phyloP scores from a whole-genome alignment of 805 yeast genomes.

The Nakazawaea holstii region DNA sequence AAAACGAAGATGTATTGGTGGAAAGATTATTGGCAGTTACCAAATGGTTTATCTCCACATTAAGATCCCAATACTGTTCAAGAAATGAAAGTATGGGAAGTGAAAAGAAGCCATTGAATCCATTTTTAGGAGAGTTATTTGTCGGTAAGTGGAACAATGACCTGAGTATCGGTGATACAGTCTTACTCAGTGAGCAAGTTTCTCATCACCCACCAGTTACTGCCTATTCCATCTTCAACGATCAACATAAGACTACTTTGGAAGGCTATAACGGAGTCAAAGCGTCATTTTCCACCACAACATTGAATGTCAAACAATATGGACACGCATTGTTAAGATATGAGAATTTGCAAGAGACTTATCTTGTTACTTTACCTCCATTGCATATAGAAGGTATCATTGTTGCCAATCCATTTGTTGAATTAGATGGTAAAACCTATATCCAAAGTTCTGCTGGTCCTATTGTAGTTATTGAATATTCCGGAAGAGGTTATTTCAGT shows the following conservation, averaged over 20 bases:
- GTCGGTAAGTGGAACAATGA: slow-evolving; percentile 79
- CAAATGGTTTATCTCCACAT: slow-evolving; percentile 86
- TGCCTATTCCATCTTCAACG: slow-evolving; percentile 81
- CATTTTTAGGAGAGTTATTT: slow-evolving; percentile 91
- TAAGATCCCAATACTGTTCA: slow-evolving; percentile 90
- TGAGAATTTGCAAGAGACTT: slow-evolving; percentile 58
- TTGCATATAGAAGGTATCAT: slow-evolving; percentile 91
- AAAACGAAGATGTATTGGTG: slow-evolving; percentile 45
- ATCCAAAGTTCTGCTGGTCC: slow-evolving; percentile 82
- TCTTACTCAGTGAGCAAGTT: slow-evolving; percentile 84
- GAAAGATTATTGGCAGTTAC: slow-evolving; percentile 77
- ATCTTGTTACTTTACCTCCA: slow-evolving; percentile 85
- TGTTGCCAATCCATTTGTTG: slow-evolving; percentile 90
- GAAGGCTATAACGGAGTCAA: slow-evolving; percentile 90
- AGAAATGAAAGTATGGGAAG: slow-evolving; percentile 90
- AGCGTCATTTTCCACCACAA: slow-evolving; percentile 72
- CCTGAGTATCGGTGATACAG: slow-evolving; percentile 66
- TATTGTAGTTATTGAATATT: slow-evolving; percentile 65
- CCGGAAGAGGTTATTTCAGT: slow-evolving; percentile 91
- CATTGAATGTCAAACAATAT: slow-evolving; percentile 81
- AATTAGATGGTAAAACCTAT: slow-evolving; percentile 82
- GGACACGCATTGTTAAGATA: slow-evolving; percentile 82
- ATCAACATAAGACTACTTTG: slow-evolving; percentile 57
- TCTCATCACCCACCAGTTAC: slow-evolving; percentile 97
- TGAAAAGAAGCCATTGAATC: slow-evolving; percentile 96